Conservation (phyloP, 2,329 filamentous ascomycete genomes). For the Bimuria novae-zelandiae region DNA sequence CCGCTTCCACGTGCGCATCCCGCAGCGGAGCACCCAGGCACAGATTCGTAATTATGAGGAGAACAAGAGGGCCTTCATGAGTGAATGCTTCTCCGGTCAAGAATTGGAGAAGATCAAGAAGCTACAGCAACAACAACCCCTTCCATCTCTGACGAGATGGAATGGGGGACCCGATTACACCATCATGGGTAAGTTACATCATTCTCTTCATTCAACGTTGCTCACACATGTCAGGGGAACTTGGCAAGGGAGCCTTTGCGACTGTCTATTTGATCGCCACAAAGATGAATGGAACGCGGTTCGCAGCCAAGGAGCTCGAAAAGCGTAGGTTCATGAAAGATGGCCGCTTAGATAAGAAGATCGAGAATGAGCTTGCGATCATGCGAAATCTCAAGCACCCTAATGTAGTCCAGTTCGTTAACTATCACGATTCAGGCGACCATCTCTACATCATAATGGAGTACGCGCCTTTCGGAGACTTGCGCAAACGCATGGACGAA, state of each 20-base stretch:
- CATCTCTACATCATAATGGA: conserved; percentile 98
- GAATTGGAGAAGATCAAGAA: conserved; percentile 30
- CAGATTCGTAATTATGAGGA: conserved; percentile 61
- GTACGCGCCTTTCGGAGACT: conserved; percentile 79
- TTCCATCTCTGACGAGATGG: conserved; percentile 69
- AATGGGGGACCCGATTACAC: conserved; percentile 85
- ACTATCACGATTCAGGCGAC: conserved; percentile 80
- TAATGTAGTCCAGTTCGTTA: conserved; percentile 90
- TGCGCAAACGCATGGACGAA: conserved; percentile 72
- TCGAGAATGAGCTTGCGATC: conserved; percentile 96
- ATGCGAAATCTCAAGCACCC: conserved; percentile 84
- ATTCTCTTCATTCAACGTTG: neutral
- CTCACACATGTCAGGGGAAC: conserved; percentile 55
- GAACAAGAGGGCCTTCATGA: conserved; percentile 72
- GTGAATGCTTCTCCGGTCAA: conserved; percentile 37
- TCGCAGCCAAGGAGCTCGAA: conserved; percentile 92
- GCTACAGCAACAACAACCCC: conserved; percentile 32
- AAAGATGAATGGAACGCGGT: conserved; percentile 80
- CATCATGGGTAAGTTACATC: conserved; percentile 56
- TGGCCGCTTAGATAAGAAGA: conserved; percentile 83
- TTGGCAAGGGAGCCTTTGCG: conserved; percentile 95
- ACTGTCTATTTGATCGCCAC: conserved; percentile 89
- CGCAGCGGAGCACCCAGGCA: conserved; percentile 69
- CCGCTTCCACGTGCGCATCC: conserved; percentile 84
- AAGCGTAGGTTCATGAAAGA: conserved; percentile 94